Percentiles rank a stretch among this genome's conserved stretches.
These are phyloP conservation scores for Pichia deserticola DNA, from an alignment of 805 yeast species.

Conservation along the genomic window DNA sequence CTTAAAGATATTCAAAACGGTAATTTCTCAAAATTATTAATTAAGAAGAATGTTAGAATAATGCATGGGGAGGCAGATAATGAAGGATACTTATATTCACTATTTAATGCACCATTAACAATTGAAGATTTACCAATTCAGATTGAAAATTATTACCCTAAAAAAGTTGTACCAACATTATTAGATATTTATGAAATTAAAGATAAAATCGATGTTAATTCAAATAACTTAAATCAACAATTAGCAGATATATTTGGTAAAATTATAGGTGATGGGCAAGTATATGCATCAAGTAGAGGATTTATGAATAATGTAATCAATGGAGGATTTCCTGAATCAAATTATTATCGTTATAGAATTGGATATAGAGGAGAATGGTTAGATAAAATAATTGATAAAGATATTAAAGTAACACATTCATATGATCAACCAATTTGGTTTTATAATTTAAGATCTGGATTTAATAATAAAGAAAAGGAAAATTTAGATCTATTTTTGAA, in stretches of 20 bases:
- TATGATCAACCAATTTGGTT: slow-evolving; percentile 32
- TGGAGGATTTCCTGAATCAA: slow-evolving; percentile 23
- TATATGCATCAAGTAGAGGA: slow-evolving; percentile 32
- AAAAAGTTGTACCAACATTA: slow-evolving; percentile 20
- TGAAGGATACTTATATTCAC: slow-evolving; percentile 8
- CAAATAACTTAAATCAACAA: slow-evolving; percentile 7
- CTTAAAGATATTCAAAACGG: slow-evolving; percentile 28
- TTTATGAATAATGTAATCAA: slow-evolving; percentile 26
- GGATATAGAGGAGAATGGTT: slow-evolving; percentile 23
- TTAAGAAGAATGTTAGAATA: slow-evolving; percentile 6
- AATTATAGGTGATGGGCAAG: slow-evolving; percentile 33
- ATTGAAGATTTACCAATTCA: slow-evolving; percentile 26
- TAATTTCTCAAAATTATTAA: slow-evolving; percentile 9
- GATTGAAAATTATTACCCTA: slow-evolving; percentile 33
- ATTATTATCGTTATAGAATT: slow-evolving; percentile 26
- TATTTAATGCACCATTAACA: slow-evolving; percentile 17
- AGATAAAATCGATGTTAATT: slow-evolving; percentile 12
- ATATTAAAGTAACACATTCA: slow-evolving; percentile 31
- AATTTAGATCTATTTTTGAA: slow-evolving; percentile 20
- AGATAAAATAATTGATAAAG: slow-evolving; percentile 16
- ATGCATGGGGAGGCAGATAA: slow-evolving; percentile 13
- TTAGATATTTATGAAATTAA: slow-evolving; percentile 11
- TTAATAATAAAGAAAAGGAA: slow-evolving; percentile 22
- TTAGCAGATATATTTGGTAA: slow-evolving; percentile 26
- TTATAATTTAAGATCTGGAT: slow-evolving; percentile 22